These are phyloP conservation scores for Nidularia sp. DNA, from an alignment of 768 basidiomycete species.

Conservation along the genomic window DNA sequence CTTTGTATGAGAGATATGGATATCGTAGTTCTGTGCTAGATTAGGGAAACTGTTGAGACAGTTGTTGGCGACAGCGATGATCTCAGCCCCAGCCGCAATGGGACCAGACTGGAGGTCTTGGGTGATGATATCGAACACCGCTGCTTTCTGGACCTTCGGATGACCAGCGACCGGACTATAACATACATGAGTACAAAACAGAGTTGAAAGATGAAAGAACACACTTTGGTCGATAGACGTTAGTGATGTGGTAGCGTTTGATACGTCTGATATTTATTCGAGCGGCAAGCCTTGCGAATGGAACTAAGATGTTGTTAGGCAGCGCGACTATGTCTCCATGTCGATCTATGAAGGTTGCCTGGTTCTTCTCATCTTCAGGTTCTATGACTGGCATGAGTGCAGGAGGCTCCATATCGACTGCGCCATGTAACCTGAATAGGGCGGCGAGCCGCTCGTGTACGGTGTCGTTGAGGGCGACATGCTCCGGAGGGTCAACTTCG, in stretches of 20 bases:
- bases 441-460: slow-evolving; percentile 74
- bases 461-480: slow-evolving; percentile 65
- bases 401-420: slow-evolving; percentile 82
- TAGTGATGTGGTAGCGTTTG: slow-evolving; percentile 78
- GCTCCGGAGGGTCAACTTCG: slow-evolving; percentile 63
- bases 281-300: slow-evolving; percentile 83
- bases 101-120: slow-evolving; percentile 63
- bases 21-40: slow-evolving; percentile 62
- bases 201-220: slow-evolving; percentile 6
- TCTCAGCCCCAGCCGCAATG: slow-evolving; percentile 69
- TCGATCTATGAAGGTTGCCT: slow-evolving; percentile 74
- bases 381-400: slow-evolving; percentile 73
- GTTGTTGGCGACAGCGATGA: slow-evolving; percentile 63
- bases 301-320: slow-evolving; percentile 67
- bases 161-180: slow-evolving; percentile 65
- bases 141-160: slow-evolving; percentile 68
- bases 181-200: not conserved
- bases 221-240: slow-evolving; percentile 68
- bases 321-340: slow-evolving; percentile 74
- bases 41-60: slow-evolving; percentile 72
- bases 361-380: slow-evolving; percentile 56
- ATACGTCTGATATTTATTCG: slow-evolving; percentile 61
- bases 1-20: slow-evolving; percentile 74
- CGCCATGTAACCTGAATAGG: slow-evolving; percentile 87
- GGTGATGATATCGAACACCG: slow-evolving; percentile 81